Percentiles rank a stretch among this genome's conserved stretches.
Conservation (phyloP, 768 basidiomycete genomes). For the Boletus coccyginus region DNA sequence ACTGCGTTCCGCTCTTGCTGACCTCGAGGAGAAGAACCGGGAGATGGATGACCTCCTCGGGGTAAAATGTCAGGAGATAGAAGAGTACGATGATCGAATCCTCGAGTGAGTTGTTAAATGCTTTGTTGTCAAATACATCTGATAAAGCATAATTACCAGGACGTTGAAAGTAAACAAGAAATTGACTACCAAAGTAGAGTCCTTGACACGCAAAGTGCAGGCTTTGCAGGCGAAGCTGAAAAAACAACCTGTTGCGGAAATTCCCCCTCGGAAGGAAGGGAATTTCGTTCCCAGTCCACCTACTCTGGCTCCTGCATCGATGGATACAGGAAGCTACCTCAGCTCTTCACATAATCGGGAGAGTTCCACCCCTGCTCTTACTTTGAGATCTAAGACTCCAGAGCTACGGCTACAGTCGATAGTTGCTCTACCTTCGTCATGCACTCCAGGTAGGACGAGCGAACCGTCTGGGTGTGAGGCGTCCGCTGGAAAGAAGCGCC, state of each 20-base stretch:
- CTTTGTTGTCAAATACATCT: constrained; percentile 3
- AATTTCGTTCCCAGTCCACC: constrained; percentile 11
- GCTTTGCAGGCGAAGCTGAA: constrained; percentile 66
- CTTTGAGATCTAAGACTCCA: constrained; percentile 52
- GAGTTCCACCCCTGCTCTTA: constrained; percentile 44
- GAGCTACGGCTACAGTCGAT: constrained; percentile 34
- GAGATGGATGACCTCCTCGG: constrained; percentile 76
- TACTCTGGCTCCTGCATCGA: constrained; percentile 8
- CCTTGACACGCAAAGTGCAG: constrained; percentile 69
- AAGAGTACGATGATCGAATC: constrained; percentile 79
- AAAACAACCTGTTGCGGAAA: constrained; percentile 22
- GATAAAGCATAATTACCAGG: constrained; percentile 35
- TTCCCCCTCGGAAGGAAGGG: constrained; percentile 6
- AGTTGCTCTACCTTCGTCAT: constrained; percentile 31
- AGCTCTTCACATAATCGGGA: constrained; percentile 17
- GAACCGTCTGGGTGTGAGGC: constrained; percentile 33
- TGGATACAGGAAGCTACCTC: neutral
- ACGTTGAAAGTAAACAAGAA: constrained; percentile 82
- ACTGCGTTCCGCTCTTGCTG: constrained; percentile 51
- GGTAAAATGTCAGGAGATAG: constrained; percentile 72
- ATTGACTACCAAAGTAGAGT: constrained; percentile 64
- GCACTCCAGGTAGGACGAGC: constrained; percentile 46
- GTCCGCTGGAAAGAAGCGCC: constrained; percentile 64
- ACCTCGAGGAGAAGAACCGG: constrained; percentile 65
- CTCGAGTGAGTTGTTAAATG: constrained; percentile 53